Conservation (phyloP, 192 early-diverging fungal species). For the Umbelopsis sp. region DNA sequence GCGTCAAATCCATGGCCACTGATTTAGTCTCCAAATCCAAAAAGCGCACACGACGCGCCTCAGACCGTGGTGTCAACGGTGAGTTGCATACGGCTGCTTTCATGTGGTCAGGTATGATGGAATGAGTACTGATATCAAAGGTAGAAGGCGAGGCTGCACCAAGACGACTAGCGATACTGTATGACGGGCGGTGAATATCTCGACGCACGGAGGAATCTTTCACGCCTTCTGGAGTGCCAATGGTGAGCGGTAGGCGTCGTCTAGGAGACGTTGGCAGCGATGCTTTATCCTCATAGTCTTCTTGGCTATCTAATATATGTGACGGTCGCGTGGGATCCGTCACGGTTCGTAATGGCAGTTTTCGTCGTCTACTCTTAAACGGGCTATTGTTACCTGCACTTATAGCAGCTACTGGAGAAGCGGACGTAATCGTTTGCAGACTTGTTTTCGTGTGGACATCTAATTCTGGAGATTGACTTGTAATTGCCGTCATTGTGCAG, state of each 20-base stretch:
- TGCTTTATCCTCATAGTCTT: not conserved
- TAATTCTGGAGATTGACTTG: not conserved
- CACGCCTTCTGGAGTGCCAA: not conserved
- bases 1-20: not conserved
- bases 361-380: not conserved
- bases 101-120: conserved; percentile 1
- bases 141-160: not conserved
- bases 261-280: not conserved
- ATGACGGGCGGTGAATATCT: not conserved
- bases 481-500: not conserved
- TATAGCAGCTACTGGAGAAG: not conserved
- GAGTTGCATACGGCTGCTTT: not conserved
- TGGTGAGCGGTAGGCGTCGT: not conserved
- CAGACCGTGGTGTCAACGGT: not conserved
- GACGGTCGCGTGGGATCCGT: not conserved
- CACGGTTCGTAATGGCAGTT: not conserved
- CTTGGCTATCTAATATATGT: not conserved
- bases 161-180: not conserved
- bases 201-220: not conserved
- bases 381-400: not conserved
- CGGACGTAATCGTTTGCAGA: not conserved
- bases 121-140: conserved; percentile 16
- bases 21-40: not conserved
- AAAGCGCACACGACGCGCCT: not conserved
- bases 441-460: not conserved